These are phyloP conservation scores for Penicillium odoratum DNA, from an alignment of 495 filamentous ascomycete genomes.

Conservation along the genomic window DNA sequence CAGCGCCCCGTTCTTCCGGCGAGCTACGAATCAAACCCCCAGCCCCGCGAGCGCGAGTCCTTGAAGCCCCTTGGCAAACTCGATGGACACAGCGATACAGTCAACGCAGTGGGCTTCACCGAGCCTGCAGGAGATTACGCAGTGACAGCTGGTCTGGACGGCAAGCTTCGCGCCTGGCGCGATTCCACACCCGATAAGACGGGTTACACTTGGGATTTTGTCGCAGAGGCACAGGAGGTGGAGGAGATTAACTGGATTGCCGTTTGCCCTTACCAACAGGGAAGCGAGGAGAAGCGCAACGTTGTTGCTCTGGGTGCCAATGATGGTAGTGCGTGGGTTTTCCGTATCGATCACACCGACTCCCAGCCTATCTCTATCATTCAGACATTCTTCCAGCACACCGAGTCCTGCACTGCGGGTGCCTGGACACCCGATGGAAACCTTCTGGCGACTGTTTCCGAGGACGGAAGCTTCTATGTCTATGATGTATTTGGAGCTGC, in stretches of 20 bases:
- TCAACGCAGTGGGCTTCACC: constrained; percentile 84
- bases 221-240: constrained; percentile 77
- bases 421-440: constrained; percentile 88
- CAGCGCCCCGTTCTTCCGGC: constrained; percentile 66
- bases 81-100: constrained; percentile 85
- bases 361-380: constrained; percentile 71
- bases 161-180: constrained; percentile 59
- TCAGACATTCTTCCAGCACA: constrained; percentile 89
- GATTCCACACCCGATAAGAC: constrained; percentile 41
- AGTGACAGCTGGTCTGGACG: constrained; percentile 85
- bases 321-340: constrained; percentile 96
- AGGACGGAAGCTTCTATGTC: constrained; percentile 86
- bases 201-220: constrained; percentile 58
- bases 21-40: constrained; percentile 69
- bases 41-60: constrained; percentile 57
- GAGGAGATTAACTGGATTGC: constrained; percentile 92
- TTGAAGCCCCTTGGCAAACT: constrained; percentile 66
- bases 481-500: constrained; percentile 90
- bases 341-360: constrained; percentile 71
- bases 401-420: constrained; percentile 82
- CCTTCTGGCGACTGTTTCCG: constrained; percentile 83
- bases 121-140: constrained; percentile 79
- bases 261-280: constrained; percentile 65
- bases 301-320: constrained; percentile 85
- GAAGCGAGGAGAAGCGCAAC: constrained; percentile 64